These are phyloP conservation scores for Eucalyptus tenuipes DNA, from an alignment of 345 rosid species.

Conservation along the genomic window DNA sequence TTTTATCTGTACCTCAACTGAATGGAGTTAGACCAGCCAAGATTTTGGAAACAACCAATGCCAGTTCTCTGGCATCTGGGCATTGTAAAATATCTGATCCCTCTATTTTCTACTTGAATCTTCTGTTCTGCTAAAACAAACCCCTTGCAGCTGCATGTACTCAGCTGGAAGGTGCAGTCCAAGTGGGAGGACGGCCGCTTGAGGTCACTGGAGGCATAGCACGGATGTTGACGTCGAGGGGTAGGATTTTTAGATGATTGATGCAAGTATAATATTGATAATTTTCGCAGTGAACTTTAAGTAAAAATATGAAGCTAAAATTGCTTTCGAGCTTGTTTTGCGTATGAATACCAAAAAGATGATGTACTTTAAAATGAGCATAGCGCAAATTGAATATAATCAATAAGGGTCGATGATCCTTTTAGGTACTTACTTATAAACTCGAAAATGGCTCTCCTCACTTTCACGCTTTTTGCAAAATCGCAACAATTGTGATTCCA, in stretches of 20 bases:
- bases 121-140: background rate
- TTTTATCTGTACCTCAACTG: background rate
- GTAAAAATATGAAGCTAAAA: too few relatives aligned
- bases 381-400: too few relatives aligned
- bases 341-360: too few relatives aligned
- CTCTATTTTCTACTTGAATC: background rate
- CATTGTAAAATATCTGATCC: background rate
- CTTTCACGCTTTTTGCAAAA: too few relatives aligned
- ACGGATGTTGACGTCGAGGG: slow-evolving; percentile 44
- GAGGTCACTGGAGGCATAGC: slow-evolving; percentile 28
- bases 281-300: too few relatives aligned
- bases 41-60: background rate
- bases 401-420: too few relatives aligned
- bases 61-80: background rate
- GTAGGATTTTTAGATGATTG: background rate
- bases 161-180: slow-evolving; percentile 1
- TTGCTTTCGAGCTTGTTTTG: too few relatives aligned
- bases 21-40: background rate
- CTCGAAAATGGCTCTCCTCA: too few relatives aligned
- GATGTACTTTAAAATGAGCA: too few relatives aligned
- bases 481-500: too few relatives aligned
- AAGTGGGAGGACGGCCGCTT: slow-evolving; percentile 5
- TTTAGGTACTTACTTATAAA: too few relatives aligned
- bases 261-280: accelerated
- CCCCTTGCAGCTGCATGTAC: background rate